These are phyloP conservation scores for Kodamaea restingae DNA, from an alignment of 805 yeast genomes.

Conservation along the genomic window DNA sequence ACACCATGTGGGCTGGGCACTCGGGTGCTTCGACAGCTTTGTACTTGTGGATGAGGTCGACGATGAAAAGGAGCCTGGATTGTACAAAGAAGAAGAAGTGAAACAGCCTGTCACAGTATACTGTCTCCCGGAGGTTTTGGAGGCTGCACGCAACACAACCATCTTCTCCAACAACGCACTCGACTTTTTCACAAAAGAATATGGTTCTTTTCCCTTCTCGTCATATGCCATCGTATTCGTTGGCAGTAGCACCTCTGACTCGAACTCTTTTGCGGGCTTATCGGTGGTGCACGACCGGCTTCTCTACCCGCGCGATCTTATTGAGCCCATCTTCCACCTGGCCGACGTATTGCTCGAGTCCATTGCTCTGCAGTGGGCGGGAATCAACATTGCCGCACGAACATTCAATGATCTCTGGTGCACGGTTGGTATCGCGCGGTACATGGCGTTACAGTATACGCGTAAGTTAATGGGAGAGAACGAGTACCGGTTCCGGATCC, in stretches of 20 bases:
- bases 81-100: slow-evolving; percentile 28
- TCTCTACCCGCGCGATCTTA: slow-evolving; percentile 65
- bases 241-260: slow-evolving; percentile 45
- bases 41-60: slow-evolving; percentile 45
- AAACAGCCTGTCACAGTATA: slow-evolving; percentile 50
- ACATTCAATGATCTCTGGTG: slow-evolving; percentile 84
- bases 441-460: slow-evolving; percentile 73
- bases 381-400: slow-evolving; percentile 82
- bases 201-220: slow-evolving; percentile 89
- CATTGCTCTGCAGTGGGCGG: slow-evolving; percentile 88
- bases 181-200: slow-evolving; percentile 80
- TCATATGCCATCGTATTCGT: slow-evolving; percentile 77
- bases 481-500: slow-evolving; percentile 71
- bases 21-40: slow-evolving; percentile 77
- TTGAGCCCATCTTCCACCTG: slow-evolving; percentile 72
- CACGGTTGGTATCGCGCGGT: slow-evolving; percentile 77
- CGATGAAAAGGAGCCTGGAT: slow-evolving; percentile 28
- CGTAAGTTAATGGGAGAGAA: slow-evolving; percentile 75
- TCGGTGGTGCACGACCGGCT: slow-evolving; percentile 57
- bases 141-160: slow-evolving; percentile 65
- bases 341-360: slow-evolving; percentile 68
- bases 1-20: slow-evolving; percentile 92
- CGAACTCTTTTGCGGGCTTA: slow-evolving; percentile 69
- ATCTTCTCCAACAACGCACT: slow-evolving; percentile 72
- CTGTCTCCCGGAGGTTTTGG: slow-evolving; percentile 54